Percentiles rank a stretch among this genome's conserved stretches.
phyloP scores from a whole-genome alignment of 2,329 filamentous ascomycete genomes.

The Microdochium bolleyi region DNA sequence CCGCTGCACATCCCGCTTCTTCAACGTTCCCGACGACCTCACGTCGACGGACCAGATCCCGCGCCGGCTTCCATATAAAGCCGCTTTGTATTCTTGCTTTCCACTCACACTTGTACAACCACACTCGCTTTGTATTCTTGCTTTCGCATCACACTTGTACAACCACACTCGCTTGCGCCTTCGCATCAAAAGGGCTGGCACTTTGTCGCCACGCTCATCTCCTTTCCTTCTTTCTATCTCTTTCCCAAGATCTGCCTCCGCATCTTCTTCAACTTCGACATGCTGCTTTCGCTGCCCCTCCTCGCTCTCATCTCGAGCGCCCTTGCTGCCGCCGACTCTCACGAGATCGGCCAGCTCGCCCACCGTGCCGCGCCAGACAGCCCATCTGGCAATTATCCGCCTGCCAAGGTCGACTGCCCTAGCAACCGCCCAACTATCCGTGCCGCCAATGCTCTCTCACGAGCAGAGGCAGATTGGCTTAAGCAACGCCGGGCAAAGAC shows the following conservation, averaged over 20 bases:
- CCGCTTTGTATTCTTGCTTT: background rate
- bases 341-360: background rate
- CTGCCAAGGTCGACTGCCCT: conserved; percentile 61
- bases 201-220: too few relatives aligned
- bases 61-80: too few relatives aligned
- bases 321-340: background rate
- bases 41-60: too few relatives aligned
- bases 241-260: too few relatives aligned
- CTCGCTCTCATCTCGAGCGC: background rate
- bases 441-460: conserved; percentile 52
- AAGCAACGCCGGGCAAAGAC: conserved; percentile 63
- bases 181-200: too few relatives aligned
- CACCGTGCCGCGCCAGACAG: conserved; percentile 28
- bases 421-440: conserved; percentile 61
- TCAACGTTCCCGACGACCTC: too few relatives aligned
- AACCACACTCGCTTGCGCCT: too few relatives aligned
- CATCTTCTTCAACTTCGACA: background rate
- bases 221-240: background rate
- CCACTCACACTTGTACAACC: too few relatives aligned
- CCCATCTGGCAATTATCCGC: conserved; percentile 58
- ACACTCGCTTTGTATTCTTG: too few relatives aligned
- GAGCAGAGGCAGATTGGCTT: conserved; percentile 68
- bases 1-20: too few relatives aligned
- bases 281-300: background rate
- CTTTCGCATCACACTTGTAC: too few relatives aligned